Percentiles rank a stretch among this genome's conserved stretches.
Evolutionary conservation across 352 stramenopile genomes (phyloP).

Genomic region (Sclerospora graminicola): DNA sequence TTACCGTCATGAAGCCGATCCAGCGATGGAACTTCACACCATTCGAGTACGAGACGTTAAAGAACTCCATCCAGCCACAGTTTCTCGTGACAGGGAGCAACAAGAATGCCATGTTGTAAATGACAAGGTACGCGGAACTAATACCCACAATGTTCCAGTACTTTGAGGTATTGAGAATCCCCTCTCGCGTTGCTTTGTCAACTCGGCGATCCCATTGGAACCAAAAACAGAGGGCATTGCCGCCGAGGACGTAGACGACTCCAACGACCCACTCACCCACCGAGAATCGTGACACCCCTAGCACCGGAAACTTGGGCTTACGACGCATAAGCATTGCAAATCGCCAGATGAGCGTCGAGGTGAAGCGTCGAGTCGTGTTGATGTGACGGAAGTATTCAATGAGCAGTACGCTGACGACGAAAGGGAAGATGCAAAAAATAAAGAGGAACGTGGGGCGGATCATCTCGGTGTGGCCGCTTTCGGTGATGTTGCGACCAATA

Average conservation of each 20-base stretch:
- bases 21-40: slow-evolving; percentile 53
- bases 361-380: slow-evolving; percentile 27
- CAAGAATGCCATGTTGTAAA: slow-evolving; percentile 72
- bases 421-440: slow-evolving; percentile 52
- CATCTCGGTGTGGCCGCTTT: slow-evolving; percentile 57
- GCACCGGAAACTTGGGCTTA: slow-evolving; percentile 31
- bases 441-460: slow-evolving; percentile 54
- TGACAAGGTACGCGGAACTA: slow-evolving; percentile 36
- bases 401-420: slow-evolving; percentile 40
- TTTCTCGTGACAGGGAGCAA: slow-evolving; percentile 47
- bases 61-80: slow-evolving; percentile 57
- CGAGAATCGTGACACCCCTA: slow-evolving; percentile 35
- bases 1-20: slow-evolving; percentile 46
- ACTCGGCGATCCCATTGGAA: slow-evolving; percentile 44
- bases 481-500: slow-evolving; percentile 36
- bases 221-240: slow-evolving; percentile 51
- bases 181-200: slow-evolving; percentile 14
- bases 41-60: slow-evolving; percentile 51
- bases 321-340: slow-evolving; percentile 36
- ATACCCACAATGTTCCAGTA: slow-evolving; percentile 50
- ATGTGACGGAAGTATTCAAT: slow-evolving; percentile 43
- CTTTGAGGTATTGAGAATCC: slow-evolving; percentile 36
- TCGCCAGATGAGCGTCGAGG: slow-evolving; percentile 25
- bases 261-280: slow-evolving; percentile 51
- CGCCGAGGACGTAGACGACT: slow-evolving; percentile 39